A percentile compares a stretch with the other conserved stretches of the same genome.
These are phyloP conservation scores for Diaporthe helianthi DNA, from an alignment of 2,329 filamentous ascomycete genomes.

Conservation along the genomic window DNA sequence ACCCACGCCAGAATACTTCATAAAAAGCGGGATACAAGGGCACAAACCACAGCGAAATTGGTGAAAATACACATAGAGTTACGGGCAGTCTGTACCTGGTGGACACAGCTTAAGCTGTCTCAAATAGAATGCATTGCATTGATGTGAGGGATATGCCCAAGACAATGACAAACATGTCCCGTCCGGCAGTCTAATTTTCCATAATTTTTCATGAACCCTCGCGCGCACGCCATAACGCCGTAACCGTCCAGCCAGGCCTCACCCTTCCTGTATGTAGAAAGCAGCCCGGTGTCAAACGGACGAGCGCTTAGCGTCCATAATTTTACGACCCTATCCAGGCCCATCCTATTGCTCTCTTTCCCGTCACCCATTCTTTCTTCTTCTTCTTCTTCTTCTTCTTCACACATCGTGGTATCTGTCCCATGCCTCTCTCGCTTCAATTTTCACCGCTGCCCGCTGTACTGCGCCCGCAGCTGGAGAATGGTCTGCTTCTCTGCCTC, in stretches of 20 bases:
- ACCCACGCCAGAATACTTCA: background rate
- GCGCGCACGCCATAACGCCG: constrained; percentile 15
- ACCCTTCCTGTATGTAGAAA: background rate
- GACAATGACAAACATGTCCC: background rate
- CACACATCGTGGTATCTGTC: background rate
- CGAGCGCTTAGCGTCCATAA: background rate
- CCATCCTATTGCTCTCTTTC: background rate
- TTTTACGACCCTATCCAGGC: background rate
- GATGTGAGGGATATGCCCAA: background rate
- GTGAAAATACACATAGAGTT: background rate
- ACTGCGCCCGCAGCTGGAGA: constrained; percentile 70
- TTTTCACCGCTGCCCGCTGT: constrained; percentile 20
- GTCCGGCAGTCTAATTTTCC: background rate
- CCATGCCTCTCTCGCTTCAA: too few species aligned
- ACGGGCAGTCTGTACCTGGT: background rate
- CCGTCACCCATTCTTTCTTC: background rate
- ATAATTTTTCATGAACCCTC: background rate
- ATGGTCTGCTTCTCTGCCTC: constrained; percentile 81
- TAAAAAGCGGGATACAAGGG: background rate
- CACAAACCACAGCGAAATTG: background rate
- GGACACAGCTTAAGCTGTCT: background rate
- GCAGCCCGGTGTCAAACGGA: background rate
- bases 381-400: too few species aligned
- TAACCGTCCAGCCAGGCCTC: constrained; percentile 5
- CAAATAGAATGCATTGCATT: constrained; percentile 14